Evolutionary conservation across 805 yeast species (phyloP).

Genomic region (Saccharomycopsis lassenensis): DNA sequence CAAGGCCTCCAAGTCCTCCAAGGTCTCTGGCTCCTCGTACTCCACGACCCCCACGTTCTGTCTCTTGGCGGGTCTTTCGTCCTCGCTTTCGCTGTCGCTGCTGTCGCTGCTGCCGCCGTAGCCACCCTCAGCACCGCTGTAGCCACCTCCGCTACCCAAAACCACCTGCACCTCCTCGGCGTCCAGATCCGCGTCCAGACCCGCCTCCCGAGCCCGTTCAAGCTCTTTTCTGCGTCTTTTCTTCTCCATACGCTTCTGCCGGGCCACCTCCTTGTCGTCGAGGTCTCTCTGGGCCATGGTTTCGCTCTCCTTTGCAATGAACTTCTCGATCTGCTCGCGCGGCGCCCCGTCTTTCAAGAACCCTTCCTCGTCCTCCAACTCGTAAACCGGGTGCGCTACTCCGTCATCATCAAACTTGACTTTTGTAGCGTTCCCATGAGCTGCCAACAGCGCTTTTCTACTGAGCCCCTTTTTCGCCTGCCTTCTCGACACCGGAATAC

Average conservation of each 20-base stretch:
- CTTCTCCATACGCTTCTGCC: conserved; percentile 73
- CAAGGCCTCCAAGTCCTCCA: conserved; percentile 90
- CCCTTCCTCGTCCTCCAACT: conserved; percentile 80
- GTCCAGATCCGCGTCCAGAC: conserved; percentile 23
- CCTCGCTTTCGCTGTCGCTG: conserved; percentile 5
- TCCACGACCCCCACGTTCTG: conserved; percentile 40
- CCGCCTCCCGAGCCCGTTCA: conserved; percentile 32
- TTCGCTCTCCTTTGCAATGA: conserved; percentile 53
- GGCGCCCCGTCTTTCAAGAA: conserved; percentile 67
- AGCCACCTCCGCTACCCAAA: conserved; percentile 13
- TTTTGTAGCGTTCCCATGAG: conserved; percentile 63
- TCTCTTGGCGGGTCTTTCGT: conserved; percentile 12
- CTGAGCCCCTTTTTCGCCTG: conserved; percentile 78
- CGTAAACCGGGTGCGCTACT: conserved; percentile 80
- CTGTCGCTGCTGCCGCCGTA: conserved; percentile 8
- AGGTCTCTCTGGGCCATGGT: conserved; percentile 63
- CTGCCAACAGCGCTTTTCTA: conserved; percentile 57
- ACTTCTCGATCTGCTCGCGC: conserved; percentile 52
- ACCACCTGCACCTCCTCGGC: conserved; percentile 16
- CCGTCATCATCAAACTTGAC: conserved; percentile 92
- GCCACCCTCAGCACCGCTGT: conserved; percentile 11
- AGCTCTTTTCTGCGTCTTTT: conserved; percentile 79
- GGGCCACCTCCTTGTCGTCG: conserved; percentile 68
- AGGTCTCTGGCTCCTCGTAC: conserved; percentile 77
- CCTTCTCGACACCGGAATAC: conserved; percentile 67